phyloP scores from a whole-genome alignment of 768 basidiomycete genomes.

The Mycena crocata region DNA sequence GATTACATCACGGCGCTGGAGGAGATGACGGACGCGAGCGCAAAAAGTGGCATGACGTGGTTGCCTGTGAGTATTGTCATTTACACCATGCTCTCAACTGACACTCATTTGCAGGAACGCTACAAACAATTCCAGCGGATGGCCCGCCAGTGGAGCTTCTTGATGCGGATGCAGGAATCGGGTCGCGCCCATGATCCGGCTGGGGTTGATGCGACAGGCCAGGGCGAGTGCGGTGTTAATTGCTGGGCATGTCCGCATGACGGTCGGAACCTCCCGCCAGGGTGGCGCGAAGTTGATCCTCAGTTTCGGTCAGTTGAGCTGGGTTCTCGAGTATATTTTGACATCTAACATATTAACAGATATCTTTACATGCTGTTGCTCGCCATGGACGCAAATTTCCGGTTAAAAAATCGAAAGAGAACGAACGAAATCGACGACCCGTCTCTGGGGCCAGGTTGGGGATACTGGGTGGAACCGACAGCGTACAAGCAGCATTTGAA shows the following conservation, averaged over 20 bases:
- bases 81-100: too few species aligned
- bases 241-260: constrained; percentile 38
- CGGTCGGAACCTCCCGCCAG: constrained; percentile 31
- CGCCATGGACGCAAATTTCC: constrained; percentile 43
- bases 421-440: constrained; percentile 20
- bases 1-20: not conserved
- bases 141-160: too few species aligned
- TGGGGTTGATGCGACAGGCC: constrained; percentile 13
- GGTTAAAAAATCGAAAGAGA: constrained; percentile 33
- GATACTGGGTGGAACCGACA: too few species aligned
- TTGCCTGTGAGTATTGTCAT: not conserved
- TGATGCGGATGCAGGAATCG: too few species aligned
- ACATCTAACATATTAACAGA: constrained; percentile 30
- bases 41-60: not conserved
- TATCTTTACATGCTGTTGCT: too few species aligned
- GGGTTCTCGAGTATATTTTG: not conserved
- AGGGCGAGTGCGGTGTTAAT: constrained; percentile 23
- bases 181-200: constrained; percentile 15
- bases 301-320: not conserved
- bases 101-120: constrained; percentile 4
- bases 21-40: not conserved
- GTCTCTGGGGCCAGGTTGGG: too few species aligned
- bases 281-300: constrained; percentile 22
- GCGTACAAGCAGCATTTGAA: too few species aligned
- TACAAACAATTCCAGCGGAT: too few species aligned